Base-by-base conservation (phyloP, 192 early-diverging fungal genomes). In the Coemansia sp. region DNA sequence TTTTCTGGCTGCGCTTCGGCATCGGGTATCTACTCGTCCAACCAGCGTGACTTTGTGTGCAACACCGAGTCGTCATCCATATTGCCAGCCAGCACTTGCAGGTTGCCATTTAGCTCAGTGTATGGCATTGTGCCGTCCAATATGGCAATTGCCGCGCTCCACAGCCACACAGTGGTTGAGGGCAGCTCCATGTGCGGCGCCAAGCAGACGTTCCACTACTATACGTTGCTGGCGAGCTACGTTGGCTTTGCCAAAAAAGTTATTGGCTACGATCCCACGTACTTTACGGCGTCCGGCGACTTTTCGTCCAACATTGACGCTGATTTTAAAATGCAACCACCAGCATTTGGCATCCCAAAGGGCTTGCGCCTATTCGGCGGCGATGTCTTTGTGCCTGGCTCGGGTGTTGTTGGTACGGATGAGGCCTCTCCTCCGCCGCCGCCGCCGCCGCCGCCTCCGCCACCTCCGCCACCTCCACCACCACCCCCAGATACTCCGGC, bases 21-120 rank as follows among this genome's bases (percentile, higher is more conserved):
- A 9, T 67, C 66, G 14, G 66, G 66, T 1, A 58, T 67, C 8
- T 67, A 67, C 45, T 34, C 66, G 7, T 43, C 66, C 33, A 67
- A 67, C 59, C 43, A 48, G 23, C 53, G 50, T 3, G 64, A 70
- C 46, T 73, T 73, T 62, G 38, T 63, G 2, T 79, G 76, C 71
- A 69, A 59, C 11, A 42, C 34, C 14, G 50, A 63, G 20, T 40
- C 33, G 31, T 26, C 65, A 9, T 18, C 34, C 10, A 20, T 58
- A 0, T 48, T 65, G n/a, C 16, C 34, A 7, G 58, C 35, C 50
- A 28, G 39, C 18, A 34, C 5, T 28, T 73, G 71, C 43, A 37
- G 42, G 10, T 38, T 67, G 9, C 71, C 71, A 14, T 73, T 40
- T 23, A 58, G 71, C 42, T 23, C 65, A 6, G 28, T 60, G 10